Percentiles rank a stretch among this genome's conserved stretches.
Conservation (phyloP, 1,284 basidiomycete species). For the Schizophyllum commune region DNA sequence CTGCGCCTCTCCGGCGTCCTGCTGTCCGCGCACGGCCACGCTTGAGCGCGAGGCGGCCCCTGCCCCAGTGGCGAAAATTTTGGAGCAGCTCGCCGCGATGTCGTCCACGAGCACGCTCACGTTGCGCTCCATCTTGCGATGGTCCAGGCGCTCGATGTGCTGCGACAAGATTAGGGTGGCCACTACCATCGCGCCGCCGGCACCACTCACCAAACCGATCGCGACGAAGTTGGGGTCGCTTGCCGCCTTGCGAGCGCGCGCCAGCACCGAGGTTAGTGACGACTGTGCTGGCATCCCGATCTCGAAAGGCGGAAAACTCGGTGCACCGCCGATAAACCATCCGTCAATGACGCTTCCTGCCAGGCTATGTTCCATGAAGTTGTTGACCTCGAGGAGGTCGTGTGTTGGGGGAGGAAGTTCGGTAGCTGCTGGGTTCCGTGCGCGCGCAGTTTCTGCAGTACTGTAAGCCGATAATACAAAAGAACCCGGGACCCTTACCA, state of each 20-base stretch:
- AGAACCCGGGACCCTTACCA: conserved; percentile 41
- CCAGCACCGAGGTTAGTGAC: conserved; percentile 34
- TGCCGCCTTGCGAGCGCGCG: conserved; percentile 31
- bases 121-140: conserved; percentile 51
- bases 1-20: conserved; percentile 18
- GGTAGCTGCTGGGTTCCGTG: conserved; percentile 30
- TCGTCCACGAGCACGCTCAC: conserved; percentile 58
- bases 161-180: no score
- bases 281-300: conserved; percentile 38
- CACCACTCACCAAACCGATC: conserved; percentile 4
- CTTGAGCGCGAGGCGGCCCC: conserved; percentile 57
- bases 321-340: conserved; percentile 66
- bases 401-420: conserved; percentile 43
- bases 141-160: no score
- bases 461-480: conserved; percentile 12
- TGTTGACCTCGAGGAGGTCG: conserved; percentile 73
- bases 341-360: conserved; percentile 61
- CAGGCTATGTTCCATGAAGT: conserved; percentile 68
- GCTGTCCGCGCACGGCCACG: conserved; percentile 30
- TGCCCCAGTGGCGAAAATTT: conserved; percentile 56
- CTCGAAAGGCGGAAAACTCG: conserved; percentile 48
- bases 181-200: no score
- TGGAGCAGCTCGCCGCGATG: conserved; percentile 51
- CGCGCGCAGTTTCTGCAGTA: conserved; percentile 23
- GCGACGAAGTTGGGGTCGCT: no score